Evolutionary conservation across 768 basidiomycete species (phyloP).

Genomic region (Kwoniella sp.): DNA sequence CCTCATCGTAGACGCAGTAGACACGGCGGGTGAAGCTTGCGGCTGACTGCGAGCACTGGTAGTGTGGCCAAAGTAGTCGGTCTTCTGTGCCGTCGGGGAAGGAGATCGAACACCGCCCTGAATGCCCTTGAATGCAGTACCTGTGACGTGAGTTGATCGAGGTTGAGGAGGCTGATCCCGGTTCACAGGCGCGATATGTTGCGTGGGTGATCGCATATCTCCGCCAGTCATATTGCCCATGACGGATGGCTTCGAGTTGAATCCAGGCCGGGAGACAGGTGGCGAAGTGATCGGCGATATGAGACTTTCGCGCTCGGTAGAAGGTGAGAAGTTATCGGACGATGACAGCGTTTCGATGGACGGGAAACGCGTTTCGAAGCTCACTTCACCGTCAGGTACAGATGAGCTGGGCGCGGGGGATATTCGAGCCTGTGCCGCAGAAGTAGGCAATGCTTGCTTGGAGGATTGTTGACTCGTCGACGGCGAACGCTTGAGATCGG

Average conservation of each 20-base stretch:
- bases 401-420: conserved; percentile 32
- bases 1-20: background rate
- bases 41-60: background rate
- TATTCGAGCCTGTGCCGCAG: conserved; percentile 12
- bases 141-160: conserved; percentile 55
- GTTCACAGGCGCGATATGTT: background rate
- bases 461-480: background rate
- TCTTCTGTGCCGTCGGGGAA: conserved; percentile 15
- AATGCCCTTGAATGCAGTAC: conserved; percentile 49
- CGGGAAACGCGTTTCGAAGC: conserved; percentile 74
- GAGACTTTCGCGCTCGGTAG: conserved; percentile 19
- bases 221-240: conserved; percentile 54
- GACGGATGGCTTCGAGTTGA: conserved; percentile 28
- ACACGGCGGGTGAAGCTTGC: conserved; percentile 3
- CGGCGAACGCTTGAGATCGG: background rate
- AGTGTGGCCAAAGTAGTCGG: conserved; percentile 29
- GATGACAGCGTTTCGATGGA: conserved; percentile 73
- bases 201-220: conserved; percentile 24
- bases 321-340: conserved; percentile 14
- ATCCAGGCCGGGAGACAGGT: conserved; percentile 19
- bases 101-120: conserved; percentile 9
- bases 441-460: conserved; percentile 9
- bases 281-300: conserved; percentile 34
- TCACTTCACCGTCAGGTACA: conserved; percentile 33
- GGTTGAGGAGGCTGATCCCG: conserved; percentile 32